Evolutionary conservation across 139 green algal species (phyloP).

Genomic region (Picochlorum sp.): DNA sequence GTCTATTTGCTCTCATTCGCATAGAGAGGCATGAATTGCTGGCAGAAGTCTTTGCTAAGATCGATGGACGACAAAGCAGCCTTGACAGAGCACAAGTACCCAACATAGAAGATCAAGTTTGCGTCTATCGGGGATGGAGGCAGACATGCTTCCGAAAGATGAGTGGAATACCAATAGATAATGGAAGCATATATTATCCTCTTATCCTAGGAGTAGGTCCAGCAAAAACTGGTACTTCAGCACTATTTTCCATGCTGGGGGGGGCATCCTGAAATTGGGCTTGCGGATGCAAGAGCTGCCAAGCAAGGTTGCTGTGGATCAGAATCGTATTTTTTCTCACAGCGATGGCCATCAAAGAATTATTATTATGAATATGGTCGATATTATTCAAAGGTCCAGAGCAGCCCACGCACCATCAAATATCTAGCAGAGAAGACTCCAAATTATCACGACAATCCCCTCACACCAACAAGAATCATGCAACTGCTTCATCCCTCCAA

Average conservation of each 20-base stretch:
- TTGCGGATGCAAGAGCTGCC: not conserved
- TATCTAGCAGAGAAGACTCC: slow-evolving; percentile 10
- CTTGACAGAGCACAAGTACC: too few species aligned
- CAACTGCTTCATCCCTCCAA: not conserved
- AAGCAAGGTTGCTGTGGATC: not conserved
- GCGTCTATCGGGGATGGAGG: too few species aligned
- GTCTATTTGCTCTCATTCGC: too few species aligned
- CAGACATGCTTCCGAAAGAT: too few species aligned
- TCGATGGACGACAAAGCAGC: too few species aligned
- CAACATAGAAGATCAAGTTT: too few species aligned
- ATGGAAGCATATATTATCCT: not conserved
- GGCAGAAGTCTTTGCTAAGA: too few species aligned
- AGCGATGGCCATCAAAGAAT: not conserved
- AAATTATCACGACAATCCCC: not conserved
- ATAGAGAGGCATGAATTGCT: too few species aligned
- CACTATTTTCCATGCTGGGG: not conserved
- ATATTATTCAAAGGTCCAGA: not conserved
- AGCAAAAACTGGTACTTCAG: not conserved
- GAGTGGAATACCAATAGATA: too few species aligned
- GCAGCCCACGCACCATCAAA: not conserved
- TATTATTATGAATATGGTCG: not conserved
- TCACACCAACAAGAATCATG: not conserved
- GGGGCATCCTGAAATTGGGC: not conserved
- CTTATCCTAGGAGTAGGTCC: slow-evolving; percentile 4
- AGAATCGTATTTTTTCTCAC: slow-evolving; percentile 10